Percentiles rank a stretch among this genome's conserved stretches.
These are phyloP conservation scores for Ceratobasidium papillatum DNA, from an alignment of 1,284 basidiomycete genomes.

Conservation along the genomic window DNA sequence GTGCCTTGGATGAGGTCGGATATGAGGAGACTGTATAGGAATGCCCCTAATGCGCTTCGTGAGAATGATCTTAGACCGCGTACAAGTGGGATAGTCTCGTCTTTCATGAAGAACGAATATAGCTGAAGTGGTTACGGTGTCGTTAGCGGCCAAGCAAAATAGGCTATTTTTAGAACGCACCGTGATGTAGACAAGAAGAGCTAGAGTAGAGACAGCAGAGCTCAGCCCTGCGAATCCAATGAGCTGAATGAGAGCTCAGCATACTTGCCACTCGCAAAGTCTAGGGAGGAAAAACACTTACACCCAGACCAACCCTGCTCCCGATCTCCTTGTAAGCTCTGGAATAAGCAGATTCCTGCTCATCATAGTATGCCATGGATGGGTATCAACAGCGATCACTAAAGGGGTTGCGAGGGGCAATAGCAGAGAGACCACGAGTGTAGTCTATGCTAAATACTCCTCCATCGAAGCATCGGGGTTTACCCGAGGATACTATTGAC, in stretches of 20 bases:
- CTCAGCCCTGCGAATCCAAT: conserved; percentile 17
- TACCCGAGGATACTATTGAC: background rate
- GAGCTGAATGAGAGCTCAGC: background rate
- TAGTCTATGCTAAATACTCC: background rate
- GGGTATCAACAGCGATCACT: conserved; percentile 4
- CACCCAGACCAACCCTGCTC: conserved; percentile 7
- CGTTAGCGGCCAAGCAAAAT: background rate
- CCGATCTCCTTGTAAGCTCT: conserved; percentile 8
- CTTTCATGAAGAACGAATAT: conserved; percentile 16
- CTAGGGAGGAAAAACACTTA: background rate
- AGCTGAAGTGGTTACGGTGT: background rate
- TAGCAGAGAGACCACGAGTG: background rate
- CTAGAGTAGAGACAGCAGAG: conserved; percentile 24
- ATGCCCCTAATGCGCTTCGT: conserved; percentile 29
- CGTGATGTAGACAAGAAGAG: conserved; percentile 17
- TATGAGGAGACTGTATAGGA: conserved; percentile 12
- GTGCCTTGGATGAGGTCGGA: conserved; percentile 26
- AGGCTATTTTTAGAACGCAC: background rate
- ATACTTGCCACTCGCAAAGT: background rate
- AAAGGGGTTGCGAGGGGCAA: background rate
- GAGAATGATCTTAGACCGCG: conserved; percentile 22
- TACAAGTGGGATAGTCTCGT: conserved; percentile 5
- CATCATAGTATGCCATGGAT: conserved; percentile 24
- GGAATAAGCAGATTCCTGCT: background rate
- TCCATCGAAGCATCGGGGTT: background rate